Conservation (phyloP, 805 yeast genomes). For the Gaillardinia entomophila region DNA sequence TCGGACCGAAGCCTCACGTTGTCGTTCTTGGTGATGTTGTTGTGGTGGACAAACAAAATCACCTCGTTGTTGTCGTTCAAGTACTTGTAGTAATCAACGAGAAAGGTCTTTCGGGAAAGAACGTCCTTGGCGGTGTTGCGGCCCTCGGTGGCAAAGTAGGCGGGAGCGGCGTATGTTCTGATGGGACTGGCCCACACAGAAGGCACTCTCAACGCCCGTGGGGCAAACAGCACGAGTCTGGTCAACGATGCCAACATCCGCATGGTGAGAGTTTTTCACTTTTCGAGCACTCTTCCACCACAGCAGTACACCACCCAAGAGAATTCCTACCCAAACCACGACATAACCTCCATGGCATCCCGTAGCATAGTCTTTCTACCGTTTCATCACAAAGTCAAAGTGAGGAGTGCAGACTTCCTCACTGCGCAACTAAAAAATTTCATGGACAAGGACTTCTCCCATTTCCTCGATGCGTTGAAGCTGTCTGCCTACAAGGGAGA, state of each 20-base stretch:
- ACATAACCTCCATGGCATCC: too few relatives aligned
- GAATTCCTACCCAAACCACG: too few relatives aligned
- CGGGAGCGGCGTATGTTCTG: not conserved
- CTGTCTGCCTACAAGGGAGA: not conserved
- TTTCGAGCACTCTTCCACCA: too few relatives aligned
- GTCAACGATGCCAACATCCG: not conserved
- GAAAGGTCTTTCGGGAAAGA: conserved; percentile 77
- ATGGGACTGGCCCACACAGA: conserved; percentile 1
- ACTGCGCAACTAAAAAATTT: too few relatives aligned
- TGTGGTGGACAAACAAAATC: conserved; percentile 77
- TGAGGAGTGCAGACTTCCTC: too few relatives aligned
- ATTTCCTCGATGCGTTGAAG: conserved; percentile 1
- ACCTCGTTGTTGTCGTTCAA: conserved; percentile 64
- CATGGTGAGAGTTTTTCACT: not conserved
- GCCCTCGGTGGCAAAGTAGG: conserved; percentile 1
- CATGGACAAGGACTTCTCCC: too few relatives aligned
- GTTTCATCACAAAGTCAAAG: too few relatives aligned
- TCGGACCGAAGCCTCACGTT: conserved; percentile 58
- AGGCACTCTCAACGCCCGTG: conserved; percentile 2
- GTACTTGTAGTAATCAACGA: conserved; percentile 74
- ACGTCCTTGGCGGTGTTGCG: conserved; percentile 55
- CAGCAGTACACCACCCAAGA: too few relatives aligned
- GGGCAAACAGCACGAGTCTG: conserved; percentile 1
- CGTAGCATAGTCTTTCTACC: too few relatives aligned
- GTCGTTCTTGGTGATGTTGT: conserved; percentile 68